These are phyloP conservation scores for Dactylis glomerata DNA, from an alignment of 176 grass and related monocot species.

Conservation along the genomic window DNA sequence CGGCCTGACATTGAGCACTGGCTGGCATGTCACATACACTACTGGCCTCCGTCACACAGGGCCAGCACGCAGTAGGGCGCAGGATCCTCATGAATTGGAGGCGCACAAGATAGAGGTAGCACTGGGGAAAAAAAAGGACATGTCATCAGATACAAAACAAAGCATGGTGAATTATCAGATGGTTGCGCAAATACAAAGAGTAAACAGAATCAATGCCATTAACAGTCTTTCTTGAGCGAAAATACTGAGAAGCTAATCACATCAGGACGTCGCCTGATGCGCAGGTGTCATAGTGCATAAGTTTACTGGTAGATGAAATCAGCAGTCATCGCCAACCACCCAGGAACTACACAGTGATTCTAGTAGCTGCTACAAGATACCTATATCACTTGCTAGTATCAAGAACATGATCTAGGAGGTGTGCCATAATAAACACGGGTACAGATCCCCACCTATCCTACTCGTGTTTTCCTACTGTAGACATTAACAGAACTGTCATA, in stretches of 20 bases:
- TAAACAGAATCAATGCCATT: not conserved
- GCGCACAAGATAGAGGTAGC: slow-evolving; percentile 2
- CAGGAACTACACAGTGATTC: not conserved
- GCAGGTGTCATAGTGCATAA: not conserved
- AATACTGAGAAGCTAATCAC: not conserved
- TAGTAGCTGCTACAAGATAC: not conserved
- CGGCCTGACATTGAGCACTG: not conserved
- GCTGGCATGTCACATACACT: not conserved
- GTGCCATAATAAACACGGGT: not conserved
- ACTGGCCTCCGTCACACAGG: not conserved
- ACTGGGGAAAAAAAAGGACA: slow-evolving; percentile 6
- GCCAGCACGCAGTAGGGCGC: not conserved
- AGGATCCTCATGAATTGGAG: not conserved
- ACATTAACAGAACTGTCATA: not conserved
- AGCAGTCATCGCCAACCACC: not conserved
- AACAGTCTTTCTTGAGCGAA: not conserved
- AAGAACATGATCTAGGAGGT: not conserved
- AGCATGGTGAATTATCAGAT: not conserved
- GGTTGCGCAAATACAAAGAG: not conserved
- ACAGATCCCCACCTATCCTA: not conserved
- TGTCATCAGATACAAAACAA: slow-evolving; percentile 14
- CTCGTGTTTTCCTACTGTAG: not conserved
- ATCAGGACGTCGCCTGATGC: not conserved
- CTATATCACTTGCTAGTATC: not conserved
- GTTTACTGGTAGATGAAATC: not conserved